Conservation (phyloP, 148 eudicot species). For the Silene latifolia region DNA sequence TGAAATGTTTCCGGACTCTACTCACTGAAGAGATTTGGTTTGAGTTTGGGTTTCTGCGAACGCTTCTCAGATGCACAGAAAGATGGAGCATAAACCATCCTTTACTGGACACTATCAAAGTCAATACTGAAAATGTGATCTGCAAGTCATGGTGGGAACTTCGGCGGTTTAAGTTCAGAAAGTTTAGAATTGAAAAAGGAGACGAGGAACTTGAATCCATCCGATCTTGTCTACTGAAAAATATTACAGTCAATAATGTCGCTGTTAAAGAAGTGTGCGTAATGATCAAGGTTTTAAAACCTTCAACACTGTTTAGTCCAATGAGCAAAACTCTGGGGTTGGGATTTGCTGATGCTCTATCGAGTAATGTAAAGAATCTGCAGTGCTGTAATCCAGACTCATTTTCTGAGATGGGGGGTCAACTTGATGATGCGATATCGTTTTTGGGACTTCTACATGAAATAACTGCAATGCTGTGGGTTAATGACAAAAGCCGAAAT, state of each 20-base stretch:
- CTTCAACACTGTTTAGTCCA: not conserved
- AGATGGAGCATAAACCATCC: slow-evolving; percentile 5
- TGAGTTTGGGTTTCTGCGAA: not conserved
- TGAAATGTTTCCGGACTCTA: slow-evolving; percentile 7
- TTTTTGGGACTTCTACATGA: slow-evolving; percentile 1
- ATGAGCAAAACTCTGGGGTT: slow-evolving; percentile 4
- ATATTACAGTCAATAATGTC: not conserved
- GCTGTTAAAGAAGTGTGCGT: not conserved
- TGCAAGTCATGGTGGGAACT: slow-evolving; percentile 9
- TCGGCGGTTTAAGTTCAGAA: not conserved
- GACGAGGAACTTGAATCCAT: slow-evolving; percentile 5
- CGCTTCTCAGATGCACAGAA: slow-evolving; percentile 7
- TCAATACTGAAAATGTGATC: slow-evolving; percentile 3
- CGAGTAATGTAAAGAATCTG: not conserved
- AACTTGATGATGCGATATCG: not conserved
- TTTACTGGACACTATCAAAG: not conserved
- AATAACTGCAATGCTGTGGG: not conserved
- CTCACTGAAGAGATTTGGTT: not conserved
- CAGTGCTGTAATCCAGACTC: not conserved
- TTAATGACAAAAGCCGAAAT: not conserved
- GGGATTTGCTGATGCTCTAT: not conserved
- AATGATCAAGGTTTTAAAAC: not conserved
- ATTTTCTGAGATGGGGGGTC: not conserved
- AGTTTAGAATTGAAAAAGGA: not conserved
- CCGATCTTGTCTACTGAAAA: not conserved